Evolutionary conservation across 2,329 filamentous ascomycete genomes (phyloP), one percentile per base, ranked within the genome.

Genomic region (Diplodia mutila): DNA sequence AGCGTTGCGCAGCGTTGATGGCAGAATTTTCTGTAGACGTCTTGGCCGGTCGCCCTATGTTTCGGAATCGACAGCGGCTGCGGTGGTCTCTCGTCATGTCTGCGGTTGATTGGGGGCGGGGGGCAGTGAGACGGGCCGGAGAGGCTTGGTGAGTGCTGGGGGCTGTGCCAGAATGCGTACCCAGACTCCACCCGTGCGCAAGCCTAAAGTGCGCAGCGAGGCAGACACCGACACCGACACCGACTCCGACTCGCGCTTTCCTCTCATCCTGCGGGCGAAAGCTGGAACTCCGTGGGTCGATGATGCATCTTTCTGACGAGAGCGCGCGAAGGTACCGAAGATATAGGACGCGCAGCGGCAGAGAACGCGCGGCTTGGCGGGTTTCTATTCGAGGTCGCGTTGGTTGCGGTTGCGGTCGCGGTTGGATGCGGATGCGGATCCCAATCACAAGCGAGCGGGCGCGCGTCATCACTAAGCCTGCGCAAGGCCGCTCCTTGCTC

Each of bases 401-500:
- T 29, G 14, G 46, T n/a, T n/a, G n/a, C n/a, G n/a, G n/a, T n/a
- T n/a, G n/a, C n/a, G n/a, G n/a, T n/a, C n/a, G n/a, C 59, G 59
- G 59, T 63, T 63, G 59, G 59, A 49, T 46, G 42, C 25, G 12
- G 18, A 14, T 48, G 49, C 21, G 11, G 14, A 27, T 46, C 61
- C 25, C 27, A 34, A 51, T 52, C 49, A n/a, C 23, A n/a, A 39
- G 48, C 48, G n/a, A 65, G n/a, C 29, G 39, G 27, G 52, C 54
- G 53, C 64, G 52, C 52, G 42, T 66, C 64, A 66, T 55, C 64
- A 61, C 64, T 53, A 53, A 66, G 64, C 63, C 34, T 18, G 59
- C 59, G 16, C 48, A 34, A 39, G 57, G 57, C 57, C 57, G n/a
- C 52, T 59, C 64, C 64, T 29, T 51, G 39, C 42, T 11, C 21